Base-by-base conservation (phyloP, 2,329 filamentous ascomycete species). In the Elsinoe perseae region DNA sequence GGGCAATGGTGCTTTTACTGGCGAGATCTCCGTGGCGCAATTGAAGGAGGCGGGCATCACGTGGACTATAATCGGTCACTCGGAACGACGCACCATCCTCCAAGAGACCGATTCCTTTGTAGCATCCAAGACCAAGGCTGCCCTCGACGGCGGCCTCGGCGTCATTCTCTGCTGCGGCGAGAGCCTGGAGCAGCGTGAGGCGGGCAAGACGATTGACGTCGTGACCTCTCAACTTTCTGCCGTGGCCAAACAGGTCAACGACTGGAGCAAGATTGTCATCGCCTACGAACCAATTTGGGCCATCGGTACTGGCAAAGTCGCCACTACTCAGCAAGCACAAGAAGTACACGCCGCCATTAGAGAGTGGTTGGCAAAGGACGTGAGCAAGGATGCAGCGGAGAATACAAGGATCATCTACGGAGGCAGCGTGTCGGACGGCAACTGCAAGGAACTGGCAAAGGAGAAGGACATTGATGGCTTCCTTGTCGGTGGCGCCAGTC, bases 231-330 rank as follows among this genome's bases (percentile, higher is more conserved):
- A 98, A 80, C 82, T 98, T 66, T 81, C 83, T 62, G 90, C 90
- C 63, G 88, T 92, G 62, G 82, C 82, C 57, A 85, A 90, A 72
- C 79, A 86, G 78, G 77, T 89, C 69, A 77, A 82, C 66, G 88
- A 95, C 77, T 98, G 93, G 93, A 82, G 79, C 69, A 93, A 93
- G 79, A 82, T 98, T 63, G 93, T 98, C 71, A 82, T 98, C 68
- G 93, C 93, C 69, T 98, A 98, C 76, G 93, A 98, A 82, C 93
- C 93, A 69, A 95, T 98, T 80, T 98, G 93, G 92, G 83, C 83
- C 57, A 85, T 85, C 59, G 92, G 92, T 65, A 97, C 93, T 64
- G 93, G 93, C 74, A 95, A 93, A 79, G 89, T 95, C 63, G 89
- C 89, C 65, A 87, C 85, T 61, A 90, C 84, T 59, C 80, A 89